These are phyloP conservation scores for Termitomyces sp. DNA, from an alignment of 768 basidiomycete species.

Conservation along the genomic window DNA sequence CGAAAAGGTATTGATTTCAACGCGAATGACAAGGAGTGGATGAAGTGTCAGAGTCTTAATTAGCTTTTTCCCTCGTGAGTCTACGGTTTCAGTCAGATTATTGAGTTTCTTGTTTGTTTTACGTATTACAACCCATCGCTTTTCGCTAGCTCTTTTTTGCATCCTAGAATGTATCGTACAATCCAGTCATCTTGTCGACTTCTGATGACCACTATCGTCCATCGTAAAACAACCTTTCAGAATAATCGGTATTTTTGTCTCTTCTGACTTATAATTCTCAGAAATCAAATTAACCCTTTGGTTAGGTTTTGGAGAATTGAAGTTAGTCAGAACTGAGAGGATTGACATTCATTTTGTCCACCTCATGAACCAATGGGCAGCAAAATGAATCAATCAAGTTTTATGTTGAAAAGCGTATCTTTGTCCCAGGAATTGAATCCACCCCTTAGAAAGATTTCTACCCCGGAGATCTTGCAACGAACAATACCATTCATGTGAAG, in stretches of 20 bases:
- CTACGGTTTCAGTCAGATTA: slow-evolving; percentile 7
- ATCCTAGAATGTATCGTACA: not conserved
- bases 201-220: not conserved
- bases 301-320: no score
- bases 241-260: not conserved
- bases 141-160: not conserved
- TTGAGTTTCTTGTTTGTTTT: not conserved
- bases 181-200: not conserved
- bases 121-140: not conserved
- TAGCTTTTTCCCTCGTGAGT: slow-evolving; percentile 23
- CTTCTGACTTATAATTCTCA: not conserved
- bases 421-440: no score
- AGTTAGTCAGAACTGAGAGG: no score
- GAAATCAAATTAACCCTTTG: no score
- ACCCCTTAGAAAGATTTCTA: no score
- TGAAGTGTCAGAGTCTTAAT: slow-evolving; percentile 75
- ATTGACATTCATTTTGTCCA: no score
- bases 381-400: no score
- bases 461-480: no score
- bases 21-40: slow-evolving; percentile 84
- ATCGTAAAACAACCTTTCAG: not conserved
- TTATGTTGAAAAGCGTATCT: no score
- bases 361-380: no score
- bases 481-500: no score
- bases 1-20: slow-evolving; percentile 77